Percentiles rank a stretch among this genome's conserved stretches.
Conservation (phyloP, 495 filamentous ascomycete genomes). For the Jackrogersella minutella region DNA sequence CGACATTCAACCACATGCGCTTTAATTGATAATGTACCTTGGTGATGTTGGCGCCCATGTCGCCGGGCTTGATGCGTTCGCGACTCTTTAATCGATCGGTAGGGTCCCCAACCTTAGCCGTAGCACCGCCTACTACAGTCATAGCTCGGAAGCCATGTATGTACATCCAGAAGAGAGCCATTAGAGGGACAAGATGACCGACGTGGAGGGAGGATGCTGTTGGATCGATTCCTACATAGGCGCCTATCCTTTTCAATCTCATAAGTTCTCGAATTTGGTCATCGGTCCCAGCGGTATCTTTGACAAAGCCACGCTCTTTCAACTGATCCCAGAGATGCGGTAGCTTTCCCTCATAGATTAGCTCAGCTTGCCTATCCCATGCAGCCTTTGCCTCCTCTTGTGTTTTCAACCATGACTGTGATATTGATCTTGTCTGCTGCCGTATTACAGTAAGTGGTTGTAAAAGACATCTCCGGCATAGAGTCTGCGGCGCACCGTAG, state of each 20-base stretch:
- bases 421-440: conserved; percentile 20
- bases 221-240: conserved; percentile 92
- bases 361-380: conserved; percentile 64
- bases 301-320: conserved; percentile 80
- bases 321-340: conserved; percentile 73
- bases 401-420: conserved; percentile 57
- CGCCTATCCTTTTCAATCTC: conserved; percentile 72
- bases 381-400: conserved; percentile 60
- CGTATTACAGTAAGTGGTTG: conserved; percentile 21
- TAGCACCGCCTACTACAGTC: conserved; percentile 84
- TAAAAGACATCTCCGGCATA: conserved; percentile 42
- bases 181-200: conserved; percentile 91
- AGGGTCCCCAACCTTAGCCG: conserved; percentile 87
- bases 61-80: conserved; percentile 59
- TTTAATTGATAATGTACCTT: conserved; percentile 84
- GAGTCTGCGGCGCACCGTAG: conserved; percentile 15
- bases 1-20: conserved; percentile 76
- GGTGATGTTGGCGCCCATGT: conserved; percentile 72
- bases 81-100: conserved; percentile 76
- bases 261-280: conserved; percentile 75
- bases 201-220: conserved; percentile 91
- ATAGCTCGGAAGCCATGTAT: conserved; percentile 78
- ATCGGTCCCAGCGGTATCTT: conserved; percentile 76
- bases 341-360: conserved; percentile 67
- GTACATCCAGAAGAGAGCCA: conserved; percentile 94